Conservation (phyloP, 1,284 basidiomycete species). For the Mrakiaceae sp. region DNA sequence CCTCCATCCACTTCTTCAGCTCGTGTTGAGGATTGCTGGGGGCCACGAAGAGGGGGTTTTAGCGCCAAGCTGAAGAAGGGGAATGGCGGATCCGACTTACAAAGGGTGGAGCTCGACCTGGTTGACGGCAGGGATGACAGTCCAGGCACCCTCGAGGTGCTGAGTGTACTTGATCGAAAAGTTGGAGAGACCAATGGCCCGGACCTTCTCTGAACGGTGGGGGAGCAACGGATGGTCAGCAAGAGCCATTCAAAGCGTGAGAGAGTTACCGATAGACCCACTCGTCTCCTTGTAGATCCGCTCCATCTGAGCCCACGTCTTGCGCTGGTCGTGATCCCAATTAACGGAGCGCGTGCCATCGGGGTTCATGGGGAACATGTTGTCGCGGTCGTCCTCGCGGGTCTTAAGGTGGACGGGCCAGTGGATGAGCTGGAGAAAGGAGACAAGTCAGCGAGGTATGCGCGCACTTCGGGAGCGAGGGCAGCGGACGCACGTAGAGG, state of each 20-base stretch:
- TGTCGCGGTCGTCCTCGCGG: background rate
- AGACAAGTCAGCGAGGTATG: background rate
- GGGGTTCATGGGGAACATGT: constrained; percentile 25
- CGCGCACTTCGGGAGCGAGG: background rate
- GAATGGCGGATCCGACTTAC: background rate
- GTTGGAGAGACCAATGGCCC: constrained; percentile 55
- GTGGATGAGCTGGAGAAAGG: constrained; percentile 6
- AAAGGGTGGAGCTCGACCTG: constrained; percentile 50
- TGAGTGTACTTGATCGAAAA: constrained; percentile 34
- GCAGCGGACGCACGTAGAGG: constrained; percentile 15
- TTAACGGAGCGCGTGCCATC: constrained; percentile 59
- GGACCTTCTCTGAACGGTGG: constrained; percentile 47
- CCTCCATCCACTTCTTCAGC: constrained; percentile 53
- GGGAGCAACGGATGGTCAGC: background rate
- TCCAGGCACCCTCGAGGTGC: constrained; percentile 41
- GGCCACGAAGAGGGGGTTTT: constrained; percentile 30
- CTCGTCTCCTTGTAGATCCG: constrained; percentile 37
- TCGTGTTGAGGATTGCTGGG: constrained; percentile 55
- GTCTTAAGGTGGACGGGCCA: constrained; percentile 10
- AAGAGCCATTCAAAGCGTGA: background rate
- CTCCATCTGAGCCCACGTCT: constrained; percentile 63
- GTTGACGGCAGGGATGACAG: constrained; percentile 55
- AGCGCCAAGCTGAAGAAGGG: background rate
- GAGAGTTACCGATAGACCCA: background rate
- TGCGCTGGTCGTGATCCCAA: constrained; percentile 47